Conservation (phyloP, 2,329 filamentous ascomycete species). For the Curvularia sp. region DNA sequence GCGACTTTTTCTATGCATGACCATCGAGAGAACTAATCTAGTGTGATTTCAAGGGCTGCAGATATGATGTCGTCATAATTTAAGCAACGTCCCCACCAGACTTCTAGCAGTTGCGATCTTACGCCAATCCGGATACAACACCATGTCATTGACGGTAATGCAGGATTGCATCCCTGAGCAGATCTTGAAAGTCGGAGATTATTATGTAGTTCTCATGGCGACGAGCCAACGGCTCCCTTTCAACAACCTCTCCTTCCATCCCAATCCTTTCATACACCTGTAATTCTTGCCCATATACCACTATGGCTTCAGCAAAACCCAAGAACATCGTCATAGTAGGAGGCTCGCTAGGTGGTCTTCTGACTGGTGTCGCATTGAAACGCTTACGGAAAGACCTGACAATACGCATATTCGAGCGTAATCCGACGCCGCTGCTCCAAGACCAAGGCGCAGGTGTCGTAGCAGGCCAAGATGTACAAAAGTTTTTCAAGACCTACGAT, state of each 20-base stretch:
- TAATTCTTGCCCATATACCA: background rate
- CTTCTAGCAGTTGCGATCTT: background rate
- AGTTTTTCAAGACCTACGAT: conserved; percentile 34
- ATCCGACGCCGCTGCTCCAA: conserved; percentile 35
- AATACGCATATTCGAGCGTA: conserved; percentile 38
- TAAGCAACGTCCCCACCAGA: conserved; percentile 8
- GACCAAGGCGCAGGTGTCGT: conserved; percentile 41
- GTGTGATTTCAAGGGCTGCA: background rate
- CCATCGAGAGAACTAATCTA: background rate
- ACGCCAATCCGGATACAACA: conserved; percentile 1
- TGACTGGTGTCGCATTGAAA: conserved; percentile 33
- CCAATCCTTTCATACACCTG: background rate
- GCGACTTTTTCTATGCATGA: background rate
- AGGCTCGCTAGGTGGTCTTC: conserved; percentile 34
- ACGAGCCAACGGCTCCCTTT: background rate
- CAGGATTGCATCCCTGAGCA: conserved; percentile 10
- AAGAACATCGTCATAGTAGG: conserved; percentile 36
- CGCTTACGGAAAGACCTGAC: conserved; percentile 30
- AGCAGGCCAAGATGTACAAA: conserved; percentile 30
- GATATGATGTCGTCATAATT: conserved; percentile 12
- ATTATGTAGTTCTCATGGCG: background rate
- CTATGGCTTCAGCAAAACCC: conserved; percentile 24
- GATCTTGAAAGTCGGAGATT: background rate
- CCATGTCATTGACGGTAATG: conserved; percentile 18
- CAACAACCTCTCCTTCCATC: background rate